Evolutionary conservation across 2,329 filamentous ascomycete species (phyloP).

Genomic region (Akanthomyces muscarius): DNA sequence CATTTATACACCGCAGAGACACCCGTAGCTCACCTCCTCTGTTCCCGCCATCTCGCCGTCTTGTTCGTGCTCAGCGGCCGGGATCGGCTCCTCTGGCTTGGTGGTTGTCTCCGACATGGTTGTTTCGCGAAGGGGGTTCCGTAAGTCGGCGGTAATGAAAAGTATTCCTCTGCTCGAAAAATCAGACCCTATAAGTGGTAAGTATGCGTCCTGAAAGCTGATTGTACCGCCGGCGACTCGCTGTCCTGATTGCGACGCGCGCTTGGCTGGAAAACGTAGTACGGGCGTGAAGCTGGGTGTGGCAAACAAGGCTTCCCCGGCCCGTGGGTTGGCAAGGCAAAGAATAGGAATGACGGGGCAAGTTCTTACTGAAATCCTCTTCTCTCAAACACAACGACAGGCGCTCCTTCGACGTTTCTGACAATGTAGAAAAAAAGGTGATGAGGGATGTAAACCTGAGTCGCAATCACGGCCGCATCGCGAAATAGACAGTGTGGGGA

Average conservation of each 20-base stretch:
- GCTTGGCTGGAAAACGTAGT: background rate
- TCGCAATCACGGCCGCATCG: constrained; percentile 3
- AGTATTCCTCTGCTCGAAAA: background rate
- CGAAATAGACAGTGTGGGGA: constrained; percentile 1
- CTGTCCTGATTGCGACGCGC: constrained; percentile 11
- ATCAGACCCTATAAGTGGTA: background rate
- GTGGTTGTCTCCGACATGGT: constrained; percentile 17
- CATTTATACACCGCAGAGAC: background rate
- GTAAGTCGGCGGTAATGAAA: background rate
- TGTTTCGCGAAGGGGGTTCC: background rate
- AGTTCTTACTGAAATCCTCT: constrained; percentile 13
- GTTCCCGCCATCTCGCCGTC: constrained; percentile 16
- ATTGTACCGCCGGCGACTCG: background rate
- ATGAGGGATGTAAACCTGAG: constrained; percentile 10
- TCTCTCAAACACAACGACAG: background rate
- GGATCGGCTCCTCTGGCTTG: constrained; percentile 18
- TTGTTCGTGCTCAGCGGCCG: constrained; percentile 14
- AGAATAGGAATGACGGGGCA: background rate
- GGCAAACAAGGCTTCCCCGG: background rate
- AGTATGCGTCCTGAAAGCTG: background rate
- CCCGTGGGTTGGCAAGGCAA: background rate
- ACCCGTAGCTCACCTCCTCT: constrained; percentile 18
- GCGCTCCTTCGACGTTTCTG: constrained; percentile 6
- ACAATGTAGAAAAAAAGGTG: constrained; percentile 4
- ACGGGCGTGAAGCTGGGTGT: background rate